A percentile compares a stretch with the other conserved stretches of the same genome.
phyloP scores from a whole-genome alignment of 176 grass and related monocot genomes.

The Chrysopogon serrulatus region DNA sequence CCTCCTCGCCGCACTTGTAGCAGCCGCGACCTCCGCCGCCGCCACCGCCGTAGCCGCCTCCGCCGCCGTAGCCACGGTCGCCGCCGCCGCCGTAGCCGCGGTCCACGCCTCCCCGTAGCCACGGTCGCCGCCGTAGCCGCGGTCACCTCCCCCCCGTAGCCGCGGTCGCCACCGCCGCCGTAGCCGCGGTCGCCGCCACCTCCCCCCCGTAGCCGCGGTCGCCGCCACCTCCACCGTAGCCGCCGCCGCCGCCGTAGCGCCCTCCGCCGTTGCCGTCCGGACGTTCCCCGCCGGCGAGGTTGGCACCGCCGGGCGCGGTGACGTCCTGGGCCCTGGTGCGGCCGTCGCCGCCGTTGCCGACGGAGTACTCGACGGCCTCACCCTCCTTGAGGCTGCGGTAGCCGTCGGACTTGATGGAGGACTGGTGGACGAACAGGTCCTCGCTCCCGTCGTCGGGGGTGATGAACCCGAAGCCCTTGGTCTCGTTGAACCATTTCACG shows the following conservation, averaged over 20 bases:
- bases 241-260: background rate
- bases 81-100: background rate
- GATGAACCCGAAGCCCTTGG: constrained; percentile 35
- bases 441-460: constrained; percentile 15
- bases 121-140: background rate
- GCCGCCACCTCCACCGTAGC: background rate
- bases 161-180: background rate
- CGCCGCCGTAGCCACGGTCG: background rate
- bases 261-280: background rate
- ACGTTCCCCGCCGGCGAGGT: background rate
- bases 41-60: background rate
- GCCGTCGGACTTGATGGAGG: constrained; percentile 28
- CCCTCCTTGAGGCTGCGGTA: constrained; percentile 9
- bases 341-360: background rate
- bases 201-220: background rate
- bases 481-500: constrained; percentile 27
- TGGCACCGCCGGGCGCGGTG: background rate
- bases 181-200: background rate
- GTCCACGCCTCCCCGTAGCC: background rate
- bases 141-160: background rate
- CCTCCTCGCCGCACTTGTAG: background rate
- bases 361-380: constrained; percentile 2
- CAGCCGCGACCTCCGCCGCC: background rate
- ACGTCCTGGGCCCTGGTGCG: constrained; percentile 16
- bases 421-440: constrained; percentile 29